A percentile compares a stretch with the other conserved stretches of the same genome.
Evolutionary conservation across 768 basidiomycete species (phyloP).

Genomic region (Termitomyces sp.): DNA sequence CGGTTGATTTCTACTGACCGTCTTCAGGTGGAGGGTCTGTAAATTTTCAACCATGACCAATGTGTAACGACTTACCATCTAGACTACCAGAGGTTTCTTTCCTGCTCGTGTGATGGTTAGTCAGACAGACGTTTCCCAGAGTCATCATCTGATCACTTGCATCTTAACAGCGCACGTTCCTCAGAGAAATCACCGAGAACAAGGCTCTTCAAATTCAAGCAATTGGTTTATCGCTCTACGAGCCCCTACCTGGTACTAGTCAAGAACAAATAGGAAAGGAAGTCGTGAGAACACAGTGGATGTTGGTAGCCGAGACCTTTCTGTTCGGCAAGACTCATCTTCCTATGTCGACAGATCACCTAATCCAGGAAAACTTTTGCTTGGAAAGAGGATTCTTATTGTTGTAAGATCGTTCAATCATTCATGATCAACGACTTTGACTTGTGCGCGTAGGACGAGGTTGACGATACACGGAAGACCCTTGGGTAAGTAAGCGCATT

Average conservation of each 20-base stretch:
- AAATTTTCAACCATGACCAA: constrained; percentile 10
- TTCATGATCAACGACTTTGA: background rate
- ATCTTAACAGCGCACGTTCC: constrained; percentile 66
- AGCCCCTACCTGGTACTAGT: constrained; percentile 73
- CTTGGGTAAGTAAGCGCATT: constrained; percentile 58
- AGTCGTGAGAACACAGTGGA: constrained; percentile 95
- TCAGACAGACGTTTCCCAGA: constrained; percentile 1
- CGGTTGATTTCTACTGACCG: constrained; percentile 6
- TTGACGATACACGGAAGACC: constrained; percentile 87
- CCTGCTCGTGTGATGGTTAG: constrained; percentile 85
- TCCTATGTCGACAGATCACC: constrained; percentile 41
- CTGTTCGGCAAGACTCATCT: constrained; percentile 1
- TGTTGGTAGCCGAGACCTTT: constrained; percentile 45
- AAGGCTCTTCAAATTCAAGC: constrained; percentile 90
- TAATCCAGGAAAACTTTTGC: constrained; percentile 58
- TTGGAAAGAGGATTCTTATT: constrained; percentile 80
- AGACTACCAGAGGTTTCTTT: constrained; percentile 74
- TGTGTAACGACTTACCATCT: constrained; percentile 11
- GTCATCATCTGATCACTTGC: background rate
- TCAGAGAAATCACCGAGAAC: constrained; percentile 63
- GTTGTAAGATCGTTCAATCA: constrained; percentile 48
- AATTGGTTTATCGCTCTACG: constrained; percentile 94
- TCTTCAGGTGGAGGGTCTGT: constrained; percentile 75
- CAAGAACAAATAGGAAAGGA: constrained; percentile 73
- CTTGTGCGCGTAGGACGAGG: constrained; percentile 57